Base-by-base conservation (phyloP, 2,329 filamentous ascomycete species). In the Dothideomycetes sp. region DNA sequence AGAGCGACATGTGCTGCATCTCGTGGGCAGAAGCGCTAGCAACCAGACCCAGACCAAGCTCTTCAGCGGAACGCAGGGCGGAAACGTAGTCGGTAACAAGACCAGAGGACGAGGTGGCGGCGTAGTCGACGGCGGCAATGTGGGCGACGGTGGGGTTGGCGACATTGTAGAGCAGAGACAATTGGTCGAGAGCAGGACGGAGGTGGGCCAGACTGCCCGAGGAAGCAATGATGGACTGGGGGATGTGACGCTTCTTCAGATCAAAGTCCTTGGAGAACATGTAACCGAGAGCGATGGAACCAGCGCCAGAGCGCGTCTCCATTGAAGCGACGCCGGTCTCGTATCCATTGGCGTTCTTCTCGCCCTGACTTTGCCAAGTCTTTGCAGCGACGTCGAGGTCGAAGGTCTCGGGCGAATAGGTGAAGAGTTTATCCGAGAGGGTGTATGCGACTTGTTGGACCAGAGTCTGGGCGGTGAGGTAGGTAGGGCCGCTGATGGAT, bases 211-310 rank as follows among this genome's bases (percentile, higher is more conserved):
- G 69, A 49, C 81, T 89, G 32, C 84, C 79, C 0, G 87, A 88
- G 3, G 87, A 85, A 8, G 87, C 89, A 48, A 98, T 67, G 48
- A 98, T 79, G 12, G 85, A 80, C 71, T 98, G 91, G 3, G 91
- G 89, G 44, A 95, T 80, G 58, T 91, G 80, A 51, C 88, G 80
- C 73, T 91, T 95, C 68, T 76, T 78, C 55, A 94, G 64, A 61
- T 96, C 88, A 56, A 94, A 95, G 65, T 98, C 91, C 56, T 86
- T 85, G 46, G 88, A 95, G 72, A 96, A 98, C 61, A 96, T 84
- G 67, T 98, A 98, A 43, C 91, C 91, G 34, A 98, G 74, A 16
- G 91, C 87, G 57, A 96, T 83, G 49, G 84, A 80, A 42, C 89
- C 91, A 39, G 91, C 91, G 45, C 91, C 91, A 43, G 82, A 77